Evolutionary conservation across 1,284 basidiomycete genomes (phyloP), one percentile per base, ranked within the genome.

Genomic region (Ceratobasidium theobromae): DNA sequence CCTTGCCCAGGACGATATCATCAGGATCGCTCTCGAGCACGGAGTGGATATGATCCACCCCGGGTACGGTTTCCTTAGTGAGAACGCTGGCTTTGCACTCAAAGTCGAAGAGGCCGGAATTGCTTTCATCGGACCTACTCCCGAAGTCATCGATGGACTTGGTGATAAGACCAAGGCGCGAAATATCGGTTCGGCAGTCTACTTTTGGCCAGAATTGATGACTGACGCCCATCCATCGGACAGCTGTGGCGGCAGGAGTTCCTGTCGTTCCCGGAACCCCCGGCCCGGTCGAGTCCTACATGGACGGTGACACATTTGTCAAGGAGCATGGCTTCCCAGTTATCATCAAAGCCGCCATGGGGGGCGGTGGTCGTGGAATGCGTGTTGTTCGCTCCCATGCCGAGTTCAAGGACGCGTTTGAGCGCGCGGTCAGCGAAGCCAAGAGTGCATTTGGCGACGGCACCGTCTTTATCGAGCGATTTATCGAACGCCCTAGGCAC

Each of bases 31-130:
- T 30, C 82, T 97, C 55, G 95, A 99, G 77, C 94, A 98, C 79
- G 93, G 93, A 43, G 96, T 99, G 43, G 95, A 99, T 76, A 98
- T 99, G 96, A 99, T 99, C 76, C 97, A 98, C 79, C 95, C 95
- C 16, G 94, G 94, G 91, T 98, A 98, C 76, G 96, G 96, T 68
- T 99, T 99, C 86, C 82, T 99, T 30, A 92, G 95, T 52, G 97
- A 99, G 79, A 99, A 99, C 77, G 94, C 95, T 57, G 83, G 82
- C 71, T 99, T 99, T 74, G 97, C 97, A 27, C 86, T 87, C 69
- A 96, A 96, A 79, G 96, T 99, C 70, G 96, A 98, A 78, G 90
- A 91, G 74, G 97, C 97, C 51, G 97, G 97, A 51, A 87, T 99
- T 72, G 93, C 95, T 41, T 99, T 99, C 78, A 90, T 99, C 72